phyloP scores from a whole-genome alignment of 148 eudicot genomes.

The Amaranthus cruentus region DNA sequence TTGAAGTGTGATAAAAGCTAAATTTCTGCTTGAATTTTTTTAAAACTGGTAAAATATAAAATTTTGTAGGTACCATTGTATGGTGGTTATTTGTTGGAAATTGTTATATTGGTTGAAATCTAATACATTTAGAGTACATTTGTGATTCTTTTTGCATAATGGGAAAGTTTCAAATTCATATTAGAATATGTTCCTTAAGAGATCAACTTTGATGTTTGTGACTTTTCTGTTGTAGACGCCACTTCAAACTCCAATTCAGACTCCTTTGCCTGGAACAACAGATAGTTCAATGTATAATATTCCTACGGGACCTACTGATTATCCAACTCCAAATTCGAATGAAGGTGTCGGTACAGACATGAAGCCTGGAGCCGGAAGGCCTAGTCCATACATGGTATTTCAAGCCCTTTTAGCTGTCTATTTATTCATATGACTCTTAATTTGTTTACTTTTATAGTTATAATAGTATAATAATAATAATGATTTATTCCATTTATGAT shows the following conservation, averaged over 20 bases:
- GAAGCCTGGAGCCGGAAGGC: slow-evolving; percentile 68
- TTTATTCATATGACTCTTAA: neutral
- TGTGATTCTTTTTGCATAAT: neutral
- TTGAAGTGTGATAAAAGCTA: neutral
- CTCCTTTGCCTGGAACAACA: slow-evolving; percentile 75
- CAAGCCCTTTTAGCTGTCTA: neutral
- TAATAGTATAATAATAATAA: neutral
- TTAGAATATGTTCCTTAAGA: neutral
- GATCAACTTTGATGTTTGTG: neutral
- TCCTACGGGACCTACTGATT: slow-evolving; percentile 72
- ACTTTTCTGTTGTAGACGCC: slow-evolving; percentile 48
- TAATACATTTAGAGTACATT: neutral
- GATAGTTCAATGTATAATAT: slow-evolving; percentile 77
- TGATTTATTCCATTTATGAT: neutral
- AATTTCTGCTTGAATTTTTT: neutral
- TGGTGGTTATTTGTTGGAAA: neutral
- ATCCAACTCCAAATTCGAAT: slow-evolving; percentile 43
- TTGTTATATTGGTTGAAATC: neutral
- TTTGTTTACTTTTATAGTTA: neutral
- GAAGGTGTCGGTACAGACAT: slow-evolving; percentile 38
- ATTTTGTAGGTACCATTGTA: neutral
- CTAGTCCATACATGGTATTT: slow-evolving; percentile 77
- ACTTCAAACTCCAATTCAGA: slow-evolving; percentile 74
- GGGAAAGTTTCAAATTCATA: neutral
- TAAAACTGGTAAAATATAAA: neutral